phyloP scores from a whole-genome alignment of 2,329 filamentous ascomycete genomes.

The Didymella segeticola region DNA sequence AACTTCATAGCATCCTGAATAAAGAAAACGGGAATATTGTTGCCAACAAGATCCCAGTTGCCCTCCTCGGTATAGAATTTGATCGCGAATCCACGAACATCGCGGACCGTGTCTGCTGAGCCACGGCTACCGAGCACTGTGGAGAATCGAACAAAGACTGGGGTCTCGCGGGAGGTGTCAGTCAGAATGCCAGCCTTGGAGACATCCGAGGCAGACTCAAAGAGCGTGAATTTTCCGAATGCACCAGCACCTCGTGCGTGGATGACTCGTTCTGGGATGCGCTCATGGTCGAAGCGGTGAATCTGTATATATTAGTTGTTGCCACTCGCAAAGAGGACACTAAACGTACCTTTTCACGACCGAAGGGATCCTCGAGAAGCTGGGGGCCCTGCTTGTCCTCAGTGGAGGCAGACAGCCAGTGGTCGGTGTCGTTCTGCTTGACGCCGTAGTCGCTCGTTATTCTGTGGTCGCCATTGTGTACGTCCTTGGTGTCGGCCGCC shows the following conservation, averaged over 20 bases:
- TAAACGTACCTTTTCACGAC: slow-evolving; percentile 70
- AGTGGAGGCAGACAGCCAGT: slow-evolving; percentile 73
- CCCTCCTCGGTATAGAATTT: slow-evolving; percentile 81
- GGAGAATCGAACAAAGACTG: slow-evolving; percentile 76
- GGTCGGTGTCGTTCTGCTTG: slow-evolving; percentile 74
- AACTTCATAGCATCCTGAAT: slow-evolving; percentile 80
- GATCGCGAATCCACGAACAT: slow-evolving; percentile 80
- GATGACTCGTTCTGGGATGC: slow-evolving; percentile 72
- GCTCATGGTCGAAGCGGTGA: slow-evolving; percentile 77
- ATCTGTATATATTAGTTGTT: slow-evolving; percentile 57
- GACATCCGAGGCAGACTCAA: slow-evolving; percentile 68
- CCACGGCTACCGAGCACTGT: slow-evolving; percentile 78
- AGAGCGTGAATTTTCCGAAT: slow-evolving; percentile 71
- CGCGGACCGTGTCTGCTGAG: slow-evolving; percentile 81
- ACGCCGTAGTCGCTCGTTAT: slow-evolving; percentile 81
- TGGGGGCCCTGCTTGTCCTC: slow-evolving; percentile 70
- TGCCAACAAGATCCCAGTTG: slow-evolving; percentile 77
- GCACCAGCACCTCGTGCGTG: slow-evolving; percentile 70
- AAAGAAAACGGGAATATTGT: slow-evolving; percentile 79
- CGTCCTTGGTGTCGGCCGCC: slow-evolving; percentile 63
- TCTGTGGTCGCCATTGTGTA: slow-evolving; percentile 60
- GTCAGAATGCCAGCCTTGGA: slow-evolving; percentile 70
- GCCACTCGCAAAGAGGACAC: neutral
- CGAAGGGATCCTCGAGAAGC: slow-evolving; percentile 75
- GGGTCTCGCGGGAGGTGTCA: slow-evolving; percentile 71